phyloP scores from a whole-genome alignment of 768 basidiomycete species.

The Arthromyces matolae region DNA sequence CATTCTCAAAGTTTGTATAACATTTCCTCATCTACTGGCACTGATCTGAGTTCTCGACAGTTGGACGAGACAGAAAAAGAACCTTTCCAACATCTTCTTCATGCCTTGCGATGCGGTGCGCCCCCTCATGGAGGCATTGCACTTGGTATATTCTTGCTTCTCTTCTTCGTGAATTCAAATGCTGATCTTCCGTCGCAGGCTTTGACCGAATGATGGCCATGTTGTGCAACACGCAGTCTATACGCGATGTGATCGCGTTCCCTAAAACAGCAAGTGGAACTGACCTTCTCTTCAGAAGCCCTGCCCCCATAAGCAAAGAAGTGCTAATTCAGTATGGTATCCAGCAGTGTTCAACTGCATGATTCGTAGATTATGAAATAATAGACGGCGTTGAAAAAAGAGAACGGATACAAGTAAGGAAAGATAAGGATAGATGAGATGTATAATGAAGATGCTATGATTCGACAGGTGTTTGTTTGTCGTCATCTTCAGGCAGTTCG shows the following conservation, averaged over 20 bases:
- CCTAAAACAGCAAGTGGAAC: conserved; percentile 84
- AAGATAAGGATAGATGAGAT: conserved; percentile 15
- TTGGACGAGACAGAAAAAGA: conserved; percentile 66
- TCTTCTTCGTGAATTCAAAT: conserved; percentile 13
- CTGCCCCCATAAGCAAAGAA: conserved; percentile 52
- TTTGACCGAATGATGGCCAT: conserved; percentile 93
- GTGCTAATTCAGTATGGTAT: conserved; percentile 66
- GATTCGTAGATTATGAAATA: conserved; percentile 16
- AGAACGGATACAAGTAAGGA: conserved; percentile 17
- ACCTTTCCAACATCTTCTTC: conserved; percentile 80
- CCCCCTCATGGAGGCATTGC: conserved; percentile 96
- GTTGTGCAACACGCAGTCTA: conserved; percentile 81
- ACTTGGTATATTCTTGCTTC: conserved; percentile 53
- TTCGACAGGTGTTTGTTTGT: conserved; percentile 21
- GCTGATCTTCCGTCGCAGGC: conserved; percentile 41
- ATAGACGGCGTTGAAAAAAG: conserved; percentile 19
- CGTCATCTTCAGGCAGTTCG: conserved; percentile 16
- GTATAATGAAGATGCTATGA: conserved; percentile 9
- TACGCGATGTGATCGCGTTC: conserved; percentile 95
- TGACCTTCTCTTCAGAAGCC: conserved; percentile 88
- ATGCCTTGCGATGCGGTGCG: conserved; percentile 85
- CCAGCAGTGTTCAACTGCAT: conserved; percentile 26
- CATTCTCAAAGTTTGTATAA: conserved; percentile 66
- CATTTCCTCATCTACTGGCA: not conserved
- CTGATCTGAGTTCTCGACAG: conserved; percentile 35